A percentile compares a stretch with the other conserved stretches of the same genome.
Conservation (phyloP, 306 rosid genomes). For the Fagus crenata region DNA sequence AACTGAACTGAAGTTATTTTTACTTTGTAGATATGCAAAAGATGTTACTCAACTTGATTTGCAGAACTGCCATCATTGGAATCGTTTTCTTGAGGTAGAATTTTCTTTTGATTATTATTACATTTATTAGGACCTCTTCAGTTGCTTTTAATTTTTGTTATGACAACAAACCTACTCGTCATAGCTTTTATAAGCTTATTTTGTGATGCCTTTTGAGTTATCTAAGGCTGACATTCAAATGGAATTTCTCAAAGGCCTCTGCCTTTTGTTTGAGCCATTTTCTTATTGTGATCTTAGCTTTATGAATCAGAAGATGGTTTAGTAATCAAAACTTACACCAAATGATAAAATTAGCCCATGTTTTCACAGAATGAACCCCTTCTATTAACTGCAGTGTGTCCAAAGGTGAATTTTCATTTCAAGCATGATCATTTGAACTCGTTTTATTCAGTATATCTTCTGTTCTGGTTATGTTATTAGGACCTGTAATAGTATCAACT, state of each 20-base stretch:
- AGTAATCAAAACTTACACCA: background rate
- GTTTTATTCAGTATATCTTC: background rate
- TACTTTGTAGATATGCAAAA: slow-evolving; percentile 58
- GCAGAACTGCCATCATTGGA: slow-evolving; percentile 81
- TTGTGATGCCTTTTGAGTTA: background rate
- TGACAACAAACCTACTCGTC: background rate
- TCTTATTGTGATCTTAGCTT: background rate
- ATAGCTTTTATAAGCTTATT: background rate
- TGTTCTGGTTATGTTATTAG: background rate
- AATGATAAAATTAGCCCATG: background rate
- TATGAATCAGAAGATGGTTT: background rate
- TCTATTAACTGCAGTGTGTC: background rate
- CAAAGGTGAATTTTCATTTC: background rate
- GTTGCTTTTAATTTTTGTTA: background rate
- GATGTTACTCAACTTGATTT: slow-evolving; percentile 72
- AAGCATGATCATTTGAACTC: background rate
- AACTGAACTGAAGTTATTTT: background rate
- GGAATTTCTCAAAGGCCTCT: background rate
- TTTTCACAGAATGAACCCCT: background rate
- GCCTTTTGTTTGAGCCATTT: background rate
- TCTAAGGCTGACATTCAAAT: background rate
- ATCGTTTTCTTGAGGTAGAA: slow-evolving; percentile 87
- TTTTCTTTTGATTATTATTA: background rate
- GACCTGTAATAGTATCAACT: background rate
- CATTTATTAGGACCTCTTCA: background rate